A percentile compares a stretch with the other conserved stretches of the same genome.
Evolutionary conservation across 352 stramenopile genomes (phyloP).

Genomic region (Globisporangium paroecandrum): DNA sequence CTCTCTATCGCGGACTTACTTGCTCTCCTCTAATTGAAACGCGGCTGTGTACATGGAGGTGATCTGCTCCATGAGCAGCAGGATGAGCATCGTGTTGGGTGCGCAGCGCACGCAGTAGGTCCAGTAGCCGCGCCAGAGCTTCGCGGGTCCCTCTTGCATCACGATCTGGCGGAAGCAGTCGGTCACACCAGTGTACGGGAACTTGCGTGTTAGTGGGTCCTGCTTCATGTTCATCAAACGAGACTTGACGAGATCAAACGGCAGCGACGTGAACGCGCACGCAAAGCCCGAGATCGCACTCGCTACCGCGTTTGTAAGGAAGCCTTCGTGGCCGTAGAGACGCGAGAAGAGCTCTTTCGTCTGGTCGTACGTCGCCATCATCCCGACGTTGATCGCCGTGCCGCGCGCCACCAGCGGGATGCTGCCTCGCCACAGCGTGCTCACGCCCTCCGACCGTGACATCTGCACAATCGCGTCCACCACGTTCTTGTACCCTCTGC

Average conservation of each 20-base stretch:
- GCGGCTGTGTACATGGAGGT: constrained; percentile 79
- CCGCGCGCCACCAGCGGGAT: constrained; percentile 92
- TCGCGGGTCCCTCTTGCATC: constrained; percentile 91
- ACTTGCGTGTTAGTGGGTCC: constrained; percentile 82
- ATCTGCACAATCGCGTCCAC: constrained; percentile 94
- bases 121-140: constrained; percentile 97
- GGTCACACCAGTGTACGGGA: constrained; percentile 92
- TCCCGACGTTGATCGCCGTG: constrained; percentile 98
- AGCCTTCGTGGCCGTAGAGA: constrained; percentile 48
- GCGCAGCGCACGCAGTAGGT: constrained; percentile 98
- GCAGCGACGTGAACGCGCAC: constrained; percentile 96
- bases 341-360: constrained; percentile 89
- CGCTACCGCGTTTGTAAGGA: constrained; percentile 89
- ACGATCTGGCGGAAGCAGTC: constrained; percentile 95
- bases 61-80: constrained; percentile 95
- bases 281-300: constrained; percentile 96
- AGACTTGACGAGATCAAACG: constrained; percentile 99
- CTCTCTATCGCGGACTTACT: background rate
- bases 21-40: background rate
- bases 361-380: constrained; percentile 99
- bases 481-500: constrained; percentile 98
- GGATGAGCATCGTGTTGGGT: constrained; percentile 99
- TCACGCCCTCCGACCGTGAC: constrained; percentile 77
- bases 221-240: constrained; percentile 97
- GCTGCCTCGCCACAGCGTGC: constrained; percentile 88